phyloP scores from a whole-genome alignment of 129 eudicot species.

The Tanacetum coccineum region DNA sequence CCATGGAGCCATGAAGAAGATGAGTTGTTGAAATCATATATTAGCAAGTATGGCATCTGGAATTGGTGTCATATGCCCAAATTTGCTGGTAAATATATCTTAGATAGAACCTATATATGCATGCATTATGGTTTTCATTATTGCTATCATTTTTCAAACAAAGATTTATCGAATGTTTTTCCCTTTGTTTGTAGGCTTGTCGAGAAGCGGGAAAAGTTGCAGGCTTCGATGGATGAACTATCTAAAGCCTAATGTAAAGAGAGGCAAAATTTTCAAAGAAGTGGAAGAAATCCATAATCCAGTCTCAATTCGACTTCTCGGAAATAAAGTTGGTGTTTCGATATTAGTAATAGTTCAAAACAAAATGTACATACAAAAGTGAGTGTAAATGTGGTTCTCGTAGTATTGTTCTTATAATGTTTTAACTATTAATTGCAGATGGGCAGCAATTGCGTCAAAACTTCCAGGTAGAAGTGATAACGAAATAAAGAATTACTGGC shows the following conservation, averaged over 20 bases:
- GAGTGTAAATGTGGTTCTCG: no score
- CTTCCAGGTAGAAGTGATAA: conserved; percentile 47
- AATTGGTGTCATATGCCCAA: conserved; percentile 43
- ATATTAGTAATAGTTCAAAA: not conserved
- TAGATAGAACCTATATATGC: not conserved
- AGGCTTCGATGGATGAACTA: conserved; percentile 39
- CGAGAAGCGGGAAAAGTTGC: conserved; percentile 8
- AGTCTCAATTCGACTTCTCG: conserved; percentile 13
- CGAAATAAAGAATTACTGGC: conserved; percentile 40
- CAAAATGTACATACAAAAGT: not conserved
- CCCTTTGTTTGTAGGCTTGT: conserved; percentile 17
- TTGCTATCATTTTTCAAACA: not conserved
- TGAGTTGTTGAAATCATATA: conserved; percentile 29
- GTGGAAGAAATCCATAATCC: conserved; percentile 29
- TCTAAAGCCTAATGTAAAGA: conserved; percentile 27
- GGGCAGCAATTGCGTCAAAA: conserved; percentile 41
- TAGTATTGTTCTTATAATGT: no score
- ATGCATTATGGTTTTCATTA: not conserved
- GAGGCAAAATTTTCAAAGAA: conserved; percentile 26
- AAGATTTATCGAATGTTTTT: not conserved
- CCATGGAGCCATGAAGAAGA: conserved; percentile 46
- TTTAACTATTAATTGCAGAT: conserved; percentile 16
- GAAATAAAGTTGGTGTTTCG: conserved; percentile 16
- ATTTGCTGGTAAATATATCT: conserved; percentile 28
- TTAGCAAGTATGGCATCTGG: conserved; percentile 34